A percentile compares a stretch with the other conserved stretches of the same genome.
Evolutionary conservation across 768 basidiomycete species (phyloP).

Genomic region (Lanmaoa rubissima): DNA sequence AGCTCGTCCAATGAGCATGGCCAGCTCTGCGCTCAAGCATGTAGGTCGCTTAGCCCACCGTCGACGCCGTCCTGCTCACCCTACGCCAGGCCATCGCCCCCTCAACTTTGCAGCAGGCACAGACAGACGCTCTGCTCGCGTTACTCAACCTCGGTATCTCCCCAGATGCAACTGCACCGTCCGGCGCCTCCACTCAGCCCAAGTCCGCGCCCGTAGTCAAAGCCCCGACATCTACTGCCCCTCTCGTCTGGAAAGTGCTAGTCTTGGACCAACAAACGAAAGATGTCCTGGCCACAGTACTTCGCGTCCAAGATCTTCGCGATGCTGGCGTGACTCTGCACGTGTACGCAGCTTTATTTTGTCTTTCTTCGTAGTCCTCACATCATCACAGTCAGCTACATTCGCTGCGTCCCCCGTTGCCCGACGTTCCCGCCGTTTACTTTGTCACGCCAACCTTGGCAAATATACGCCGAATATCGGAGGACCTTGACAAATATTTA

Average conservation of each 20-base stretch:
- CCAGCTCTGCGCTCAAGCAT: conserved; percentile 45
- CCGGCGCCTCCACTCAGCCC: conserved; percentile 11
- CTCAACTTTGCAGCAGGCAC: conserved; percentile 79
- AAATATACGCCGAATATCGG: conserved; percentile 88
- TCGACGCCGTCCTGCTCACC: conserved; percentile 24
- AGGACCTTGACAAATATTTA: conserved; percentile 84
- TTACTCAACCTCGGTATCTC: conserved; percentile 77
- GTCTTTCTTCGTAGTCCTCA: conserved; percentile 4
- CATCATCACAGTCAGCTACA: conserved; percentile 73
- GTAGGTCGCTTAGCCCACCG: conserved; percentile 26
- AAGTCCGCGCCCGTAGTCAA: conserved; percentile 45
- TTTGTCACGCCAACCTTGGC: conserved; percentile 87
- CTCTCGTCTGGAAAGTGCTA: conserved; percentile 94
- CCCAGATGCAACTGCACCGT: conserved; percentile 36
- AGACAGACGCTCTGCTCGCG: conserved; percentile 80
- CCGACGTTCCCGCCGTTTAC: conserved; percentile 96
- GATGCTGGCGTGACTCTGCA: conserved; percentile 97
- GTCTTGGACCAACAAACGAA: conserved; percentile 95
- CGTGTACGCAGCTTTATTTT: conserved; percentile 61
- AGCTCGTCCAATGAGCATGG: conserved; percentile 32
- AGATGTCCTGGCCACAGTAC: conserved; percentile 91
- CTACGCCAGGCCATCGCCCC: conserved; percentile 39
- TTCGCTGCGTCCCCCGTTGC: conserved; percentile 79
- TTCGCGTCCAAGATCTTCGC: conserved; percentile 94
- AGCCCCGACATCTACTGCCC: conserved; percentile 52